phyloP scores from a whole-genome alignment of 805 yeast genomes.

The Candida multigemmis region DNA sequence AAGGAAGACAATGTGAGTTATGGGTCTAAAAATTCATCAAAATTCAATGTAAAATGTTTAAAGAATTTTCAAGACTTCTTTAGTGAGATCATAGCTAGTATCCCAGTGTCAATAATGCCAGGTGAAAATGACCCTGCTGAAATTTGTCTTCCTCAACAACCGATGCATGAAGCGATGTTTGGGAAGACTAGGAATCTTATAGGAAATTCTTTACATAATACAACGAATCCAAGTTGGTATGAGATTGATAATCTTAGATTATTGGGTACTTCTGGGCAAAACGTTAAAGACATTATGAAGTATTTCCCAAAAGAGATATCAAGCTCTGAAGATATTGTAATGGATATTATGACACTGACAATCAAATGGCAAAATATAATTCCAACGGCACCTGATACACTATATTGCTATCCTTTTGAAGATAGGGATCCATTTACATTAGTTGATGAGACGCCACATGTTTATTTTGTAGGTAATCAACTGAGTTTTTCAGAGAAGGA shows the following conservation, averaged over 20 bases:
- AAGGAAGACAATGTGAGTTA: constrained; percentile 28
- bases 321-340: constrained; percentile 31
- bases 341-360: constrained; percentile 47
- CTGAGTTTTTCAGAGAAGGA: constrained; percentile 43
- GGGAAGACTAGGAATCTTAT: constrained; percentile 33
- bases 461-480: constrained; percentile 83
- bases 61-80: constrained; percentile 53
- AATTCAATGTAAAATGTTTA: constrained; percentile 40
- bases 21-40: constrained; percentile 46
- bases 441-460: constrained; percentile 67
- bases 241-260: constrained; percentile 43
- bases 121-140: constrained; percentile 86
- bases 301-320: constrained; percentile 35
- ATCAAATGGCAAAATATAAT: constrained; percentile 78
- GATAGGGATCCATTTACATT: constrained; percentile 74
- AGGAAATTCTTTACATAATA: constrained; percentile 13
- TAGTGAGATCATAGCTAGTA: constrained; percentile 41
- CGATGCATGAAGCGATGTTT: constrained; percentile 74
- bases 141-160: constrained; percentile 78
- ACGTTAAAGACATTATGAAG: constrained; percentile 65
- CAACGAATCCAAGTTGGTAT: constrained; percentile 66
- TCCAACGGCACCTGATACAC: constrained; percentile 95
- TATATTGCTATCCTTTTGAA: constrained; percentile 80
- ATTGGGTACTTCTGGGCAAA: constrained; percentile 80
- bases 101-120: constrained; percentile 76